Conservation (phyloP, 441 rosid species). For the Oxalis stricta region DNA sequence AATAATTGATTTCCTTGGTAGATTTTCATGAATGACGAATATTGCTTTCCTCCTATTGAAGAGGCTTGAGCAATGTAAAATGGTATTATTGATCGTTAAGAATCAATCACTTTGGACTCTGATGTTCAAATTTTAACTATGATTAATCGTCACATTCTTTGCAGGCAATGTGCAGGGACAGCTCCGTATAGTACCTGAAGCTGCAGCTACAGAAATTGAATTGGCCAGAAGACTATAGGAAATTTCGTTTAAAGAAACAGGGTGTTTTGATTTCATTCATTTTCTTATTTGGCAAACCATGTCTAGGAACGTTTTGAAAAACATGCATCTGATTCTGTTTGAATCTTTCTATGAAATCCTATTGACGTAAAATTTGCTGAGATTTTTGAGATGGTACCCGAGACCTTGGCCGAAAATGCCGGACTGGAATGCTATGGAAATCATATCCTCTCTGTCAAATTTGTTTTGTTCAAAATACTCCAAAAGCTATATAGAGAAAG, state of each 20-base stretch:
- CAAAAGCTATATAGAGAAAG: no score
- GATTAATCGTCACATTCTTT: no score
- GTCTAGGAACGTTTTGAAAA: neutral
- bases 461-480: no score
- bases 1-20: no score
- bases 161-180: slow-evolving; percentile 97
- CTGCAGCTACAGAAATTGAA: slow-evolving; percentile 96
- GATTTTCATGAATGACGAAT: no score
- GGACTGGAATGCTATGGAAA: slow-evolving; percentile 95
- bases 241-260: slow-evolving; percentile 83
- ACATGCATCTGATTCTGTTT: neutral
- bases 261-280: slow-evolving; percentile 30
- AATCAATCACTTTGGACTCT: no score
- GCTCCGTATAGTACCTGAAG: slow-evolving; percentile 90
- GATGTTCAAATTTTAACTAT: no score
- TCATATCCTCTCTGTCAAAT: slow-evolving; percentile 82
- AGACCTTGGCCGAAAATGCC: slow-evolving; percentile 87
- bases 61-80: no score
- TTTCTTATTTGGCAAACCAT: no score
- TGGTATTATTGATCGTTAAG: no score
- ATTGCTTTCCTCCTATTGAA: no score
- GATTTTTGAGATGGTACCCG: slow-evolving; percentile 97
- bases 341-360: slow-evolving; percentile 95
- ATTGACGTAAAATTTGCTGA: slow-evolving; percentile 90
- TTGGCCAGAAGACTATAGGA: slow-evolving; percentile 92